Conservation (phyloP, 345 rosid genomes). For the Geranium rotundifolium region DNA sequence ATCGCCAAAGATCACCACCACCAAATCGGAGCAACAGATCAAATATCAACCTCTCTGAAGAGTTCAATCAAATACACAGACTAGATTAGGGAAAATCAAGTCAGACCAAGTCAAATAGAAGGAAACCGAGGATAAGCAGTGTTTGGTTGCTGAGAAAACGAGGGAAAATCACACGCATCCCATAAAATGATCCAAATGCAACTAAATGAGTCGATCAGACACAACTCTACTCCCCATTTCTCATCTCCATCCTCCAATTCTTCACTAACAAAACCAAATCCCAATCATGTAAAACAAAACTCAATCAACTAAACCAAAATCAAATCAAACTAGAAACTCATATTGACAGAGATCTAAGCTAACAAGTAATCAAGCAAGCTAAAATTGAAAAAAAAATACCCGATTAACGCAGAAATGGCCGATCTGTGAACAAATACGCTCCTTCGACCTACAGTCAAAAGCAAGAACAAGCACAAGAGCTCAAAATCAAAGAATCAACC, state of each 20-base stretch:
- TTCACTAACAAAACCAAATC: background rate
- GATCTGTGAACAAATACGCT: background rate
- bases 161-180: background rate
- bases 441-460: background rate
- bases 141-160: background rate
- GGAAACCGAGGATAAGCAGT: background rate
- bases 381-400: too few species aligned
- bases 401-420: background rate
- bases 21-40: background rate
- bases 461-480: background rate
- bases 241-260: background rate
- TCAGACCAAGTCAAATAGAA: background rate
- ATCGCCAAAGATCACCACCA: background rate
- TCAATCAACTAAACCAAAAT: background rate
- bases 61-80: too few species aligned
- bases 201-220: background rate
- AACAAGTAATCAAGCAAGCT: background rate
- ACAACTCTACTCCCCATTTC: background rate
- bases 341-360: background rate
- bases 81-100: background rate
- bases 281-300: too few species aligned
- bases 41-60: background rate
- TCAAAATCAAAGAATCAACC: background rate
- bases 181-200: background rate
- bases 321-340: background rate